A percentile compares a stretch with the other conserved stretches of the same genome.
Evolutionary conservation across 345 rosid genomes (phyloP).

Genomic region (Clausena lansium): DNA sequence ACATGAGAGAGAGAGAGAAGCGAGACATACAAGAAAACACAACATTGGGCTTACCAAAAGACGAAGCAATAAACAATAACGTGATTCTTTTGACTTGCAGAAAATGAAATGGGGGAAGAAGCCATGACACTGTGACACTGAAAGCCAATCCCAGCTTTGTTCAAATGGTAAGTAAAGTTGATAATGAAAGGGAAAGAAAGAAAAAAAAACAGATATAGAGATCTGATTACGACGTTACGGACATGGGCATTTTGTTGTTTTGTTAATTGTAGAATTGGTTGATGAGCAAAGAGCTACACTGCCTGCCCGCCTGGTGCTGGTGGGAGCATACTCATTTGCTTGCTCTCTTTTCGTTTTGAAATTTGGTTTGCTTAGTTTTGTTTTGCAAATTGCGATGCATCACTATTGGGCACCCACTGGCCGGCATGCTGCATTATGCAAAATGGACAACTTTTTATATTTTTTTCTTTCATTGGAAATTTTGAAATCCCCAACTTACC

Average conservation of each 20-base stretch:
- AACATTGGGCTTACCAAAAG: conserved; percentile 32
- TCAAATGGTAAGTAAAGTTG: conserved; percentile 5
- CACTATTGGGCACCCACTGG: not conserved
- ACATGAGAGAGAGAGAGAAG: not conserved
- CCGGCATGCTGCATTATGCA: not conserved
- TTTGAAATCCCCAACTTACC: not conserved
- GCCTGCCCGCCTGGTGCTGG: too few species aligned
- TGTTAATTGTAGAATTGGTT: not conserved
- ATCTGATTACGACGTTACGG: conserved; percentile 16
- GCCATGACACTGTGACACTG: too few species aligned
- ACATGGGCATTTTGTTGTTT: conserved; percentile 3
- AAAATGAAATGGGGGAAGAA: not conserved
- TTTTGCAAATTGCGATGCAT: not conserved
- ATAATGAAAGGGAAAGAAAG: not conserved
- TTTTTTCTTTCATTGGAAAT: not conserved
- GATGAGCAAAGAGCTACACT: not conserved
- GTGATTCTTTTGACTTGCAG: conserved; percentile 9
- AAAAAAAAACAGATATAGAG: not conserved
- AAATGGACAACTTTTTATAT: not conserved
- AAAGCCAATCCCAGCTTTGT: not conserved
- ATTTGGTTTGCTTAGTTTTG: not conserved
- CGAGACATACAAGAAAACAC: conserved; percentile 23
- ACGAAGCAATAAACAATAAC: conserved; percentile 1
- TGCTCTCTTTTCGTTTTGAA: not conserved
- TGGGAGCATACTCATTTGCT: too few species aligned